A percentile compares a stretch with the other conserved stretches of the same genome.
phyloP scores from a whole-genome alignment of 106 monocot species.

The Amphibolis antarctica region DNA sequence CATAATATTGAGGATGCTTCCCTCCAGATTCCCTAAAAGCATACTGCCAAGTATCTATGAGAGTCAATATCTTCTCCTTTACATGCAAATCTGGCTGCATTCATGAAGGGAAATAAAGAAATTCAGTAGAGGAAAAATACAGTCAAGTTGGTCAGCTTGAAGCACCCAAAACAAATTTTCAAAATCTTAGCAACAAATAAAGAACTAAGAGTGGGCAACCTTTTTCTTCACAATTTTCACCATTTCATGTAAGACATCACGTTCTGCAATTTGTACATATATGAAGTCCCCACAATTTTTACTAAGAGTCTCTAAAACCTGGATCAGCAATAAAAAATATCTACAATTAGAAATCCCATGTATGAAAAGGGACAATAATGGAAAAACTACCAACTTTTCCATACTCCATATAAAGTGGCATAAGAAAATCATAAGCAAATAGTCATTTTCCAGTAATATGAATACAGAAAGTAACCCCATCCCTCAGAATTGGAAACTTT shows the following conservation, averaged over 20 bases:
- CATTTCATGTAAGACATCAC: constrained; percentile 90
- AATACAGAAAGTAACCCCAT: too few relatives aligned
- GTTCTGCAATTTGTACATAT: constrained; percentile 62
- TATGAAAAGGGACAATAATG: too few relatives aligned
- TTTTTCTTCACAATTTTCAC: constrained; percentile 96
- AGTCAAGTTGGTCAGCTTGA: not conserved
- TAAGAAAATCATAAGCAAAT: too few relatives aligned
- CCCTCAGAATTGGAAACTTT: too few relatives aligned
- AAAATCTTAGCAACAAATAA: not conserved
- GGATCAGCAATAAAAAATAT: constrained; percentile 9
- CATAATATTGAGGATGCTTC: constrained; percentile 69
- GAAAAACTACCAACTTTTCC: too few relatives aligned
- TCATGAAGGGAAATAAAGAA: not conserved
- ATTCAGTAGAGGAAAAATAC: not conserved
- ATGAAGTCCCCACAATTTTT: constrained; percentile 88
- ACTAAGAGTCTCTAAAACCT: constrained; percentile 92
- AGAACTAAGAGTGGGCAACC: constrained; percentile 30
- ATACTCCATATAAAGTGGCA: too few relatives aligned
- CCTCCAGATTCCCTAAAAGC: constrained; percentile 81
- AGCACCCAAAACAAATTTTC: constrained; percentile 6
- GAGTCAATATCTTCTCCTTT: constrained; percentile 79
- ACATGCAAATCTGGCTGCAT: constrained; percentile 74
- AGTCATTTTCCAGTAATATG: too few relatives aligned
- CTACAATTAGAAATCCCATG: too few relatives aligned
- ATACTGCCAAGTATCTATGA: constrained; percentile 94